Evolutionary conservation across 164 flowering plant genomes (phyloP).

Genomic region (Houttuynia cordata): DNA sequence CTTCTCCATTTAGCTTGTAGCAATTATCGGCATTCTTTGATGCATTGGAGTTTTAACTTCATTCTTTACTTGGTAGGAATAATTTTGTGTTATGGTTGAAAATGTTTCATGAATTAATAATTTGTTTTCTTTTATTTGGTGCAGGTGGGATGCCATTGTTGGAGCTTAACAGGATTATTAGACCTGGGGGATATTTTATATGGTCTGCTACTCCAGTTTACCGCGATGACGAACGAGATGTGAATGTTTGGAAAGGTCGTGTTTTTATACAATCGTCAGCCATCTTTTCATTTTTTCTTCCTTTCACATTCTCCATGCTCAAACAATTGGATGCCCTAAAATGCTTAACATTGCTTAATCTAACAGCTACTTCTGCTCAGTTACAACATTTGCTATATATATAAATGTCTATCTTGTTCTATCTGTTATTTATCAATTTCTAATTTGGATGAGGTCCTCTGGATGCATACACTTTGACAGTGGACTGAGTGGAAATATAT

Average conservation of each 20-base stretch:
- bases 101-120: not conserved
- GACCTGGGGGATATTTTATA: slow-evolving; percentile 88
- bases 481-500: not conserved
- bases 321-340: not conserved
- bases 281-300: not conserved
- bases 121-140: slow-evolving; percentile 8
- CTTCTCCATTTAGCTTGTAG: too few species aligned
- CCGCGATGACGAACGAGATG: slow-evolving; percentile 47
- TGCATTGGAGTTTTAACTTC: not conserved
- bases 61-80: not conserved
- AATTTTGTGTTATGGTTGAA: not conserved
- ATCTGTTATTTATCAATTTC: not conserved
- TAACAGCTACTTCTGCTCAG: not conserved
- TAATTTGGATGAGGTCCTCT: not conserved
- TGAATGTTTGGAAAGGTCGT: slow-evolving; percentile 59
- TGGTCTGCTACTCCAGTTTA: slow-evolving; percentile 99
- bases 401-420: not conserved
- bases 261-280: not conserved
- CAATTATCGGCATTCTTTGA: too few species aligned
- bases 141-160: slow-evolving; percentile 81
- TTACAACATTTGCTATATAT: not conserved
- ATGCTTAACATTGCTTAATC: too few species aligned
- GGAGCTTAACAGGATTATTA: slow-evolving; percentile 82
- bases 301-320: not conserved
- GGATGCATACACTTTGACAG: too few species aligned